These are phyloP conservation scores for Schwanniomyces sp. DNA, from an alignment of 805 yeast genomes.

Conservation along the genomic window DNA sequence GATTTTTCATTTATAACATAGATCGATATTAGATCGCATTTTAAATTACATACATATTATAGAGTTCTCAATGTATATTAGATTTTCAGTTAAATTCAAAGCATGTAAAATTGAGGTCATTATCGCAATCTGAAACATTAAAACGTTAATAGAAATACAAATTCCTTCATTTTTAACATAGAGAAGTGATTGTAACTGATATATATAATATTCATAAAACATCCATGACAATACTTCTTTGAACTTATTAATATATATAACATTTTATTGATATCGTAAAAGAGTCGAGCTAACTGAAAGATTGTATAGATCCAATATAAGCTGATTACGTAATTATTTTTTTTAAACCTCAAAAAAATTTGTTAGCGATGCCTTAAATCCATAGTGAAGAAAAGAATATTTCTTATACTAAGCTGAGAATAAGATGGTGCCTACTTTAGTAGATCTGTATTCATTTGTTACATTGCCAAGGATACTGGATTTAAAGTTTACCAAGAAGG, in stretches of 20 bases:
- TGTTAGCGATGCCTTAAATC: conserved; percentile 2
- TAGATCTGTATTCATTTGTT: conserved; percentile 30
- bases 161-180: no score
- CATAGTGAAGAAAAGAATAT: not conserved
- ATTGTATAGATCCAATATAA: no score
- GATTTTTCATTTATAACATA: not conserved
- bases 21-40: not conserved
- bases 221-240: no score
- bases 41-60: not conserved
- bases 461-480: conserved; percentile 36
- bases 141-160: no score
- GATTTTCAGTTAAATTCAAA: not conserved
- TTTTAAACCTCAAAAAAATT: not conserved
- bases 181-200: no score
- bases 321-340: not conserved
- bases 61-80: conserved; percentile 5
- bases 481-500: conserved; percentile 20
- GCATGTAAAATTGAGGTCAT: not conserved
- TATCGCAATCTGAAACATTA: no score
- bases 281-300: no score
- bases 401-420: not conserved
- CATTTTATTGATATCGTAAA: no score
- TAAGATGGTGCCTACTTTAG: conserved; percentile 15
- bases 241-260: no score
- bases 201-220: no score